Conservation (phyloP, 306 rosid species). For the Rosa multiflora region DNA sequence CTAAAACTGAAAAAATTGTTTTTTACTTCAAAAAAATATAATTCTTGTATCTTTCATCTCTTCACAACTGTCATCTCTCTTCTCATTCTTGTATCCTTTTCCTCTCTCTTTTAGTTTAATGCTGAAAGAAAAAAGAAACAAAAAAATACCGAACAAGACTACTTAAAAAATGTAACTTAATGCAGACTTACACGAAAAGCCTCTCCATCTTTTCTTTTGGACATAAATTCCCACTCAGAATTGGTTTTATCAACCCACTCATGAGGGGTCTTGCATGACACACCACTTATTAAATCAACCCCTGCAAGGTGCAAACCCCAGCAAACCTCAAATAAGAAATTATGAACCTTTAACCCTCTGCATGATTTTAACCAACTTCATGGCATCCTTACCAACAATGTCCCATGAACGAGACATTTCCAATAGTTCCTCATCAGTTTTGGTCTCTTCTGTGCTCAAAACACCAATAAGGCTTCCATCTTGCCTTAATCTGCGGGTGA, state of each 20-base stretch:
- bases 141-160: not conserved
- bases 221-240: conserved; percentile 64
- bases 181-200: conserved; percentile 56
- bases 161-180: not conserved
- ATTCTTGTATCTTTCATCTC: not conserved
- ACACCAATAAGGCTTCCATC: conserved; percentile 97
- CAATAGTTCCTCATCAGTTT: conserved; percentile 79
- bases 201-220: conserved; percentile 36
- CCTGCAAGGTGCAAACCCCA: conserved; percentile 56
- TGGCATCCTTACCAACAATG: conserved; percentile 75
- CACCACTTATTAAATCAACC: conserved; percentile 90
- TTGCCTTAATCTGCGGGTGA: conserved; percentile 85
- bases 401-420: conserved; percentile 83
- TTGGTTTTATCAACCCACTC: conserved; percentile 78
- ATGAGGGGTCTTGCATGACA: conserved; percentile 75
- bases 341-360: conserved; percentile 11
- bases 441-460: conserved; percentile 79
- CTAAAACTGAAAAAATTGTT: not conserved
- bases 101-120: no score
- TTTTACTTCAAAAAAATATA: not conserved
- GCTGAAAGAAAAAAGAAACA: not conserved
- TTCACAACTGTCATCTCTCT: not conserved
- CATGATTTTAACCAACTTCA: conserved; percentile 5
- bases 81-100: not conserved
- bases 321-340: conserved; percentile 31